A percentile compares a stretch with the other conserved stretches of the same genome.
Conservation (phyloP, 75 land plant genomes). For the Adiantum capillusveneris region DNA sequence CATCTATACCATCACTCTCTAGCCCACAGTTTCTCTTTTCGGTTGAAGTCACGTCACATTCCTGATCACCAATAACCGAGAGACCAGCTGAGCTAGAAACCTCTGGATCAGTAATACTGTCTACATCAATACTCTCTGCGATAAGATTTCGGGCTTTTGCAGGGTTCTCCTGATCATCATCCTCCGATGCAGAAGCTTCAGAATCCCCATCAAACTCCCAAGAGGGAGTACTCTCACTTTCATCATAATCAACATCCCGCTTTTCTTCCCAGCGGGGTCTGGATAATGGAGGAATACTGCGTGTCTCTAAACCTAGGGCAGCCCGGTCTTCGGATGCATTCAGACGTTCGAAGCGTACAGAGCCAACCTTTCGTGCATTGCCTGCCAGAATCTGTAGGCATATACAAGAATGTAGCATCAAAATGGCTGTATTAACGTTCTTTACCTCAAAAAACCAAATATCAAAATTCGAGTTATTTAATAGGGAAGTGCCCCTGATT, state of each 20-base stretch:
- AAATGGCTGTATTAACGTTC: no score
- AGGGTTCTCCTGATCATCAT: background rate
- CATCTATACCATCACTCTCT: constrained; percentile 15
- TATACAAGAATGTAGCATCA: no score
- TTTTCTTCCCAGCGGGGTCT: constrained; percentile 32
- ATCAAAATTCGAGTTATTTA: no score
- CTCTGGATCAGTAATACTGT: background rate
- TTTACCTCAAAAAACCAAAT: no score
- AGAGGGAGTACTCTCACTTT: background rate
- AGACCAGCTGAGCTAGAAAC: background rate
- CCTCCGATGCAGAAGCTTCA: constrained; percentile 2
- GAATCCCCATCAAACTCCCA: background rate
- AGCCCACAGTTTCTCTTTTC: background rate
- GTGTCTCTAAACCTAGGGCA: constrained; percentile 29
- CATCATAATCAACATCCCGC: background rate
- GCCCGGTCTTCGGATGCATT: constrained; percentile 26
- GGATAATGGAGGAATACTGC: constrained; percentile 44
- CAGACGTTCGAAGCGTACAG: constrained; percentile 67
- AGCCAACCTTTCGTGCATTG: constrained; percentile 79
- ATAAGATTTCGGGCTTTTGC: background rate
- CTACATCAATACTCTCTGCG: constrained; percentile 6
- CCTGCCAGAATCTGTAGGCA: constrained; percentile 67
- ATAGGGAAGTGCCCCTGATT: no score
- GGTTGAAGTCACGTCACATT: background rate
- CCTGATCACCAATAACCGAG: background rate